These are phyloP conservation scores for Trifolium dubium DNA, from an alignment of 306 rosid species.

Conservation along the genomic window DNA sequence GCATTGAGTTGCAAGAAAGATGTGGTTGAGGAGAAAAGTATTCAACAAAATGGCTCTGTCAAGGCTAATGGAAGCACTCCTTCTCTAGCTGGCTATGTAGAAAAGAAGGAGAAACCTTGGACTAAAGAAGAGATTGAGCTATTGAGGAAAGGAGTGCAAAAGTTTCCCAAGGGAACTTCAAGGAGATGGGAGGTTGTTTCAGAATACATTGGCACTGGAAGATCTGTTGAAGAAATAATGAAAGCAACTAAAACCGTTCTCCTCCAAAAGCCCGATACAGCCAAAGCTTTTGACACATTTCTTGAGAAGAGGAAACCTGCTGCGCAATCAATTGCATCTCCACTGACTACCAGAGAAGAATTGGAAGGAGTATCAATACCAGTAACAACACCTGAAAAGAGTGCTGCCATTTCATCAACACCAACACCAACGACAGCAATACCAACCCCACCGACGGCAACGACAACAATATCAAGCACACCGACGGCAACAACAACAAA, in stretches of 20 bases:
- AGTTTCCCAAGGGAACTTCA: constrained; percentile 94
- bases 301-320: constrained; percentile 95
- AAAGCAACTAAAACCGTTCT: constrained; percentile 96
- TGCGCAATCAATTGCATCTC: constrained; percentile 81
- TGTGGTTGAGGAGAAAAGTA: constrained; percentile 51
- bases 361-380: constrained; percentile 53
- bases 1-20: constrained; percentile 51
- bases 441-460: neutral
- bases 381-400: constrained; percentile 25
- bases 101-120: constrained; percentile 96
- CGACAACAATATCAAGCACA: neutral
- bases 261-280: constrained; percentile 92
- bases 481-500: constrained; percentile 35
- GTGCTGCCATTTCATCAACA: constrained; percentile 40
- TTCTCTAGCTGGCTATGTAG: constrained; percentile 49
- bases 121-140: constrained; percentile 88
- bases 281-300: constrained; percentile 90
- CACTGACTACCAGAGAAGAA: constrained; percentile 87
- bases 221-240: constrained; percentile 95
- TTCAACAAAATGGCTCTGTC: constrained; percentile 61
- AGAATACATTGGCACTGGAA: constrained; percentile 90
- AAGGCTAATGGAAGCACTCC: constrained; percentile 56
- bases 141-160: constrained; percentile 82
- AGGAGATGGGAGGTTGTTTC: constrained; percentile 98
- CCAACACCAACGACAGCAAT: constrained; percentile 7